Percentiles rank a stretch among this genome's conserved stretches.
These are phyloP conservation scores for Myxozyma neotropica DNA, from an alignment of 805 yeast species.

Conservation along the genomic window DNA sequence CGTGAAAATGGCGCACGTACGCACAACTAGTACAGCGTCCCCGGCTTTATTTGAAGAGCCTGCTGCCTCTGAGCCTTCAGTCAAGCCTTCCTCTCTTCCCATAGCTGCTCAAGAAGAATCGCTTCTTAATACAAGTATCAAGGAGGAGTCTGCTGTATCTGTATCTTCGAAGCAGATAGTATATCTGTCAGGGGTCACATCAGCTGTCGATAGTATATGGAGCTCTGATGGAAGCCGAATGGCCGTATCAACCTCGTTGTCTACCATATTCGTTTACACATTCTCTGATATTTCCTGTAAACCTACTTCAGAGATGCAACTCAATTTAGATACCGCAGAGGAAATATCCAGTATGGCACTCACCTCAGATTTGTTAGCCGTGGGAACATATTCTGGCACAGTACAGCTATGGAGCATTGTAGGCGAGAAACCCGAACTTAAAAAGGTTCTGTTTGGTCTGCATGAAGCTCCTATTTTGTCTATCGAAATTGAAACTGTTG, in stretches of 20 bases:
- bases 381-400: constrained; percentile 24
- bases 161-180: background rate
- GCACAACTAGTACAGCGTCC: constrained; percentile 7
- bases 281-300: background rate
- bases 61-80: background rate
- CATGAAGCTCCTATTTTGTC: constrained; percentile 25
- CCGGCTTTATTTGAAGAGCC: background rate
- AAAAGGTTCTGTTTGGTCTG: background rate
- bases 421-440: background rate
- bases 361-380: constrained; percentile 2
- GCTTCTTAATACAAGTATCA: background rate
- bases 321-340: background rate
- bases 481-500: constrained; percentile 28
- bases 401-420: constrained; percentile 7
- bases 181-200: background rate
- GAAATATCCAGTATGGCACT: constrained; percentile 13
- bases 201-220: constrained; percentile 24
- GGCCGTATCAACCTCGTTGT: constrained; percentile 17
- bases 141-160: background rate
- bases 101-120: background rate
- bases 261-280: constrained; percentile 11
- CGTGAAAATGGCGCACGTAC: constrained; percentile 14
- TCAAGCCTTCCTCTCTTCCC: background rate
- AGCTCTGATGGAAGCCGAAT: constrained; percentile 10
- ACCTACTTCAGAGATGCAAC: constrained; percentile 1